phyloP scores from a whole-genome alignment of 345 rosid genomes.

The Cardamine occulta region DNA sequence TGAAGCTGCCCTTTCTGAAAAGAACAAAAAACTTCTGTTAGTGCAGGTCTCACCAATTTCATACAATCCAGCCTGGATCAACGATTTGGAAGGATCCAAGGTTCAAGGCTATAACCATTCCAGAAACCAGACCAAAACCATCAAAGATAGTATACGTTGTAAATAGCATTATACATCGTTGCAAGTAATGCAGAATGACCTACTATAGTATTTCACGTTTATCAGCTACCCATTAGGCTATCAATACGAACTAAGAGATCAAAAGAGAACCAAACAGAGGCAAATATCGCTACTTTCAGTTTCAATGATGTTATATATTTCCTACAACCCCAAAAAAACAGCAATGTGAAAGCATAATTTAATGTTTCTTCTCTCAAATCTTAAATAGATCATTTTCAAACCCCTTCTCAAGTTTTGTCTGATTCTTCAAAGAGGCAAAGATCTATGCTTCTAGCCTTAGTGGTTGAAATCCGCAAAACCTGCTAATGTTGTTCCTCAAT shows the following conservation, averaged over 20 bases:
- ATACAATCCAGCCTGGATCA: neutral
- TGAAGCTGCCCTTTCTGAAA: slow-evolving; percentile 17
- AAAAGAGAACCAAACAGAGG: neutral
- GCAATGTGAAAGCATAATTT: neutral
- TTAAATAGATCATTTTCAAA: neutral
- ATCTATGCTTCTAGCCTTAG: slow-evolving; percentile 6
- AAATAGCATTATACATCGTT: neutral
- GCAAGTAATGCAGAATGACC: neutral
- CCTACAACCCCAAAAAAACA: neutral
- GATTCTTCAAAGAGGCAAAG: slow-evolving; percentile 1
- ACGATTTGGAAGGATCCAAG: neutral
- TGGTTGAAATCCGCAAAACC: slow-evolving; percentile 3
- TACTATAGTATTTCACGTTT: neutral
- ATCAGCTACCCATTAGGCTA: slow-evolving; percentile 19
- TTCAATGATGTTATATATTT: neutral
- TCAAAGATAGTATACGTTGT: neutral
- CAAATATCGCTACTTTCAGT: neutral
- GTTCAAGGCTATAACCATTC: neutral
- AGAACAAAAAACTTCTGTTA: slow-evolving; percentile 18
- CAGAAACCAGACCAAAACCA: neutral
- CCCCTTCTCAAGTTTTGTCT: neutral
- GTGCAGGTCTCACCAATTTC: neutral
- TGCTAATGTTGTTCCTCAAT: neutral
- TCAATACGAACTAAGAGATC: neutral
- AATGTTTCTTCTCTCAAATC: slow-evolving; percentile 3